Evolutionary conservation across 441 rosid genomes (phyloP).

Genomic region (Bruguiera hainesii): DNA sequence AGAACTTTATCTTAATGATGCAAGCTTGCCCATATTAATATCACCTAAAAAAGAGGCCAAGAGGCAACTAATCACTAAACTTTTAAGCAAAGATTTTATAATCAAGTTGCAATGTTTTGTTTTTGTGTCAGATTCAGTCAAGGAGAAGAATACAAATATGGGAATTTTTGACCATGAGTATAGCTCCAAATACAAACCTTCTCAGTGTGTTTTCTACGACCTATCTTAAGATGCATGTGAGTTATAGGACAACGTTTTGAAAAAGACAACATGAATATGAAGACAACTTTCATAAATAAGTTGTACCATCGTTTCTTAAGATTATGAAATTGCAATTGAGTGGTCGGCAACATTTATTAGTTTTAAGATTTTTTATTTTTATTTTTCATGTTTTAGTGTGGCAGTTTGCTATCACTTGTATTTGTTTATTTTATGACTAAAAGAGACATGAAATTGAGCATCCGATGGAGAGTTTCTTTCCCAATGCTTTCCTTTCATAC

Average conservation of each 20-base stretch:
- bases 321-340: background rate
- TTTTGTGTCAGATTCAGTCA: background rate
- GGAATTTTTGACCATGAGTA: slow-evolving; percentile 4
- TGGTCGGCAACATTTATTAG: too few species aligned
- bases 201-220: background rate
- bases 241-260: background rate
- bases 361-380: too few species aligned
- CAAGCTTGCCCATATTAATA: too few species aligned
- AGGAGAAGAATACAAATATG: background rate
- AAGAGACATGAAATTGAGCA: background rate
- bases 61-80: background rate
- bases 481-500: background rate
- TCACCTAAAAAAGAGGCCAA: too few species aligned
- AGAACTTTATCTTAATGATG: too few species aligned
- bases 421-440: too few species aligned
- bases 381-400: too few species aligned
- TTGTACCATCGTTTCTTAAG: background rate
- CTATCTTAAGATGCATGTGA: slow-evolving; percentile 5
- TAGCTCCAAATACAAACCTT: slow-evolving; percentile 11
- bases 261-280: slow-evolving; percentile 3
- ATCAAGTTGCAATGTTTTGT: too few species aligned
- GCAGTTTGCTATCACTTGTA: too few species aligned
- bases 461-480: background rate
- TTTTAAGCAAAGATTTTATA: background rate
- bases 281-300: background rate